A percentile compares a stretch with the other conserved stretches of the same genome.
Conservation (phyloP, 2,329 filamentous ascomycete species). For the Fonsecaea pedrosoi region DNA sequence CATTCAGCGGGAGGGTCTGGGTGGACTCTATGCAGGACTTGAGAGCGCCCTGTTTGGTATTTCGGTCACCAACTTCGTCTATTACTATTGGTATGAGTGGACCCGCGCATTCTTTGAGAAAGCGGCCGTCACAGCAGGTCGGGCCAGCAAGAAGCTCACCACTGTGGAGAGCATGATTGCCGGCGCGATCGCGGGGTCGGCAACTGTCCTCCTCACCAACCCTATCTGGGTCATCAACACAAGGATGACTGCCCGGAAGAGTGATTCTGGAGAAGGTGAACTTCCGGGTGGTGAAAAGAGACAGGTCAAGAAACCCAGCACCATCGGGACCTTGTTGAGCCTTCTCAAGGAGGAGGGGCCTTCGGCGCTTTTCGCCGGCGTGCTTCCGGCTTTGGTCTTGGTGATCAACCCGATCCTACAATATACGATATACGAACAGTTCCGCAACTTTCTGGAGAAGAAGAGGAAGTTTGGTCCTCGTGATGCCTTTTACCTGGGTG, state of each 20-base stretch:
- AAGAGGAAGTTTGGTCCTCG: conserved; percentile 77
- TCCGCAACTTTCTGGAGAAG: conserved; percentile 89
- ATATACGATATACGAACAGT: conserved; percentile 98
- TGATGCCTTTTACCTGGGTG: conserved; percentile 88
- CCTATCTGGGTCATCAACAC: conserved; percentile 99
- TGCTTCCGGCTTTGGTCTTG: conserved; percentile 88
- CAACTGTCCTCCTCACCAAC: conserved; percentile 95
- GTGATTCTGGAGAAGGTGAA: conserved; percentile 54
- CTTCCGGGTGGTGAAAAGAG: conserved; percentile 48
- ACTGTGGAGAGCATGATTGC: conserved; percentile 94
- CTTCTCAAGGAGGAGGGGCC: conserved; percentile 85
- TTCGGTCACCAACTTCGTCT: conserved; percentile 98
- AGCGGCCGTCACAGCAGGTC: conserved; percentile 74
- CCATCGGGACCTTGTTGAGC: conserved; percentile 78
- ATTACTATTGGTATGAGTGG: conserved; percentile 99
- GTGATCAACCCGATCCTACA: conserved; percentile 98
- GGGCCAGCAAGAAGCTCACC: conserved; percentile 80
- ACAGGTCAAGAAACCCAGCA: conserved; percentile 68
- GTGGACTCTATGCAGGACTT: conserved; percentile 88
- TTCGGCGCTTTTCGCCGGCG: conserved; percentile 84
- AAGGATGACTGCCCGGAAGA: conserved; percentile 89
- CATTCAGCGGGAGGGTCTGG: conserved; percentile 86
- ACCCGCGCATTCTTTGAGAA: conserved; percentile 81
- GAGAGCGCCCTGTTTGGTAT: conserved; percentile 96
- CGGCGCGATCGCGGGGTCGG: conserved; percentile 88